A percentile compares a stretch with the other conserved stretches of the same genome.
phyloP scores from a whole-genome alignment of 768 basidiomycete species.

The Paxillus ammoniavirescens region DNA sequence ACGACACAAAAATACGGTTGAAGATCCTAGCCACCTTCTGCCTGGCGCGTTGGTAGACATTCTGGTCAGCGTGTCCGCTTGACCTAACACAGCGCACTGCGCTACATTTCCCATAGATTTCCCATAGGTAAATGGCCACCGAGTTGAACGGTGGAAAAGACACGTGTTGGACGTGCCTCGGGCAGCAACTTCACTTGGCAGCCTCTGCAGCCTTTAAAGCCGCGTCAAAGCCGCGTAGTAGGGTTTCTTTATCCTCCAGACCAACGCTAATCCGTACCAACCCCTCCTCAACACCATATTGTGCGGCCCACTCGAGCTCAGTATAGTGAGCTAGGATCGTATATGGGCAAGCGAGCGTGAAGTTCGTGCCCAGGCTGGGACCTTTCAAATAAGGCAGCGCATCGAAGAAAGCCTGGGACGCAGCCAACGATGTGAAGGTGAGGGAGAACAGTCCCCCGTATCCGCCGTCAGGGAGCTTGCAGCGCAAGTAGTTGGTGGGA shows the following conservation, averaged over 20 bases:
- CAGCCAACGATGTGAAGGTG: conserved; percentile 68
- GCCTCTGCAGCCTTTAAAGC: conserved; percentile 78
- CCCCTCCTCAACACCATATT: conserved; percentile 79
- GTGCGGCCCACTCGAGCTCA: conserved; percentile 90
- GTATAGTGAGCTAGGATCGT: conserved; percentile 87
- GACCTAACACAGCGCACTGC: neutral
- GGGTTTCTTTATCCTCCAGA: conserved; percentile 63
- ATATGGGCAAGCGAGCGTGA: conserved; percentile 93
- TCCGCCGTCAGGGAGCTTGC: conserved; percentile 56
- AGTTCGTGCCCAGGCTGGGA: conserved; percentile 91
- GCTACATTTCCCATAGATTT: neutral
- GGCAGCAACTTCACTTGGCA: conserved; percentile 6
- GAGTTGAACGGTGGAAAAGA: conserved; percentile 3
- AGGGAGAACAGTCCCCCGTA: conserved; percentile 89
- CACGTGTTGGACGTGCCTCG: neutral
- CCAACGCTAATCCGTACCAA: conserved; percentile 92
- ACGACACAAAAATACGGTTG: neutral
- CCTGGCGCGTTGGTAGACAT: neutral
- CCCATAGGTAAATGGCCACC: neutral
- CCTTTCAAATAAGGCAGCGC: conserved; percentile 82
- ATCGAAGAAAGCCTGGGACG: conserved; percentile 83
- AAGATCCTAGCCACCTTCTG: neutral
- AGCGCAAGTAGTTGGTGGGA: conserved; percentile 65
- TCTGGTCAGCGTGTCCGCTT: neutral
- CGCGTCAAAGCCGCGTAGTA: conserved; percentile 56